phyloP scores from a whole-genome alignment of 2,329 filamentous ascomycete species.

The Pseudogymnoascus sp. region DNA sequence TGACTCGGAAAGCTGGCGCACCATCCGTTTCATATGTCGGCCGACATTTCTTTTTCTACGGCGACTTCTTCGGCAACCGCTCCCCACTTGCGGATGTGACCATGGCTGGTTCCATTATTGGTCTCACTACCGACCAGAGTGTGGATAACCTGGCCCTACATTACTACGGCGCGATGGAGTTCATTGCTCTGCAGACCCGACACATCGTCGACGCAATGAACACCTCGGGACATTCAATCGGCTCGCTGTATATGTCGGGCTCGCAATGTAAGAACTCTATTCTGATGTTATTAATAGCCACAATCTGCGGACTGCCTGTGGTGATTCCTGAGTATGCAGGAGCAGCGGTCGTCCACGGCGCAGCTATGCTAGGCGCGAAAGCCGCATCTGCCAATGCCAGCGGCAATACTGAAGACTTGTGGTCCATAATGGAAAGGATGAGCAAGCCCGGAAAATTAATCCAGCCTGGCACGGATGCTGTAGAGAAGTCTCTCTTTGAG shows the following conservation, averaged over 20 bases:
- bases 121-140: constrained; percentile 78
- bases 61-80: constrained; percentile 93
- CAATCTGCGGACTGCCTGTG: constrained; percentile 85
- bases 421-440: constrained; percentile 97
- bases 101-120: constrained; percentile 88
- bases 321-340: constrained; percentile 90
- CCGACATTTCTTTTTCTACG: constrained; percentile 97
- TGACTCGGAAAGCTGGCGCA: constrained; percentile 62
- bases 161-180: constrained; percentile 96
- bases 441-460: constrained; percentile 87
- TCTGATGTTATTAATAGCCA: constrained; percentile 85
- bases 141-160: constrained; percentile 81
- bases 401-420: constrained; percentile 78
- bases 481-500: constrained; percentile 72
- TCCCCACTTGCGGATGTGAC: constrained; percentile 86
- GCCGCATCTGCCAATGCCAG: constrained; percentile 77
- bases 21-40: constrained; percentile 79
- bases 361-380: constrained; percentile 95
- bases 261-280: constrained; percentile 95
- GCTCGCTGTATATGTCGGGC: constrained; percentile 93
- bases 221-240: constrained; percentile 75
- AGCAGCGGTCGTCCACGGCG: constrained; percentile 91
- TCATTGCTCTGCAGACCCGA: constrained; percentile 79
- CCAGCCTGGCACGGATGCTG: constrained; percentile 62
- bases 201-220: constrained; percentile 97